A percentile compares a stretch with the other conserved stretches of the same genome.
Conservation (phyloP, 2,329 filamentous ascomycete species). For the Paecilomyces sp. region DNA sequence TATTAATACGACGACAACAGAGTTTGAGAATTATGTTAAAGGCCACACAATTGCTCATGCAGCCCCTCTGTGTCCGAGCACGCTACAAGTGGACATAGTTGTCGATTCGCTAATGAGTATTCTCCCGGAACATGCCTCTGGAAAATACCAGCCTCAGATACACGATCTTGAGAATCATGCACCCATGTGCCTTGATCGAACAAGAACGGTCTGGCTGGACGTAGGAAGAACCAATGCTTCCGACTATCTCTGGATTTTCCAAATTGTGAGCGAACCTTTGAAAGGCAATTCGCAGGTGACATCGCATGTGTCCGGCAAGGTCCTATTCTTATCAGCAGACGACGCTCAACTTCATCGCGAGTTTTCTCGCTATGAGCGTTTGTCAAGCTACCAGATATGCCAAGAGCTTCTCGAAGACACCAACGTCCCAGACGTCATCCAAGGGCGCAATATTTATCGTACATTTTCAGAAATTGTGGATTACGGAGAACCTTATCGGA, state of each 20-base stretch:
- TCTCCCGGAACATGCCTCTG: too few species aligned
- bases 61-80: constrained; percentile 34
- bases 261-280: constrained; percentile 11
- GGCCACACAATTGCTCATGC: constrained; percentile 36
- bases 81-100: constrained; percentile 29
- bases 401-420: constrained; percentile 1
- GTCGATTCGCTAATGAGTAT: constrained; percentile 10
- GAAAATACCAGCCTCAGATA: constrained; percentile 16
- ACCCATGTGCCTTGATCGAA: constrained; percentile 25
- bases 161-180: constrained; percentile 23
- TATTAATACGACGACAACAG: constrained; percentile 30
- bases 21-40: constrained; percentile 27
- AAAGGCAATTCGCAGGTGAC: constrained; percentile 1
- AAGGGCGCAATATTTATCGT: constrained; percentile 11
- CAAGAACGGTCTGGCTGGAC: constrained; percentile 21
- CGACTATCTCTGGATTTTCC: constrained; percentile 20
- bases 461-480: constrained; percentile 8
- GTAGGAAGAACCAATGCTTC: constrained; percentile 10
- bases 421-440: constrained; percentile 8
- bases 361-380: constrained; percentile 24
- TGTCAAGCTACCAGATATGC: constrained; percentile 25
- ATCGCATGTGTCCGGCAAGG: constrained; percentile 10
- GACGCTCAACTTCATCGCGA: constrained; percentile 4
- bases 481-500: constrained; percentile 6
- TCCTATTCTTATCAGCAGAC: too few species aligned